phyloP scores from a whole-genome alignment of 257 asterid genomes.

The Buddleja alternifolia region DNA sequence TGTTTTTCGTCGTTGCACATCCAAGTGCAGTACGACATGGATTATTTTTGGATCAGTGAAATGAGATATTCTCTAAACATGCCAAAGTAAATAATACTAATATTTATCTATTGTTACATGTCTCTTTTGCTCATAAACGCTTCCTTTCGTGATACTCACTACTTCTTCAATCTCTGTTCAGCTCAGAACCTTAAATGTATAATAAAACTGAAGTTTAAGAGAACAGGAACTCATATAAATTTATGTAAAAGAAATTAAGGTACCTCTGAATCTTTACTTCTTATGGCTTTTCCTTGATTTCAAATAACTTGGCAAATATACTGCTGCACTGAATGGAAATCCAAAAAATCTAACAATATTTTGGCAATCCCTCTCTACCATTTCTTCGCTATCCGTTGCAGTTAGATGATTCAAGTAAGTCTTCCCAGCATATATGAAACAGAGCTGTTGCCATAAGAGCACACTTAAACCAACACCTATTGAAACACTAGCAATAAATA shows the following conservation, averaged over 20 bases:
- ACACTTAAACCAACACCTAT: slow-evolving; percentile 74
- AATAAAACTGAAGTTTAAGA: slow-evolving; percentile 4
- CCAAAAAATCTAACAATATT: slow-evolving; percentile 74
- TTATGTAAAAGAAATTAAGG: slow-evolving; percentile 20
- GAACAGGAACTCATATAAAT: slow-evolving; percentile 10
- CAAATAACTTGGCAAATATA: slow-evolving; percentile 67
- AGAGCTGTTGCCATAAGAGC: slow-evolving; percentile 91
- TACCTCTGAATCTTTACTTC: slow-evolving; percentile 57
- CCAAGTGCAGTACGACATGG: no score
- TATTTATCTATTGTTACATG: no score
- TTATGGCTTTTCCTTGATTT: slow-evolving; percentile 71
- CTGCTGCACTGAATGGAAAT: slow-evolving; percentile 46
- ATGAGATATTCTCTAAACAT: not conserved
- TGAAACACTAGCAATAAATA: slow-evolving; percentile 73
- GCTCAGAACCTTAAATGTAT: slow-evolving; percentile 5
- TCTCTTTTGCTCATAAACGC: no score
- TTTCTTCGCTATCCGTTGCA: slow-evolving; percentile 51
- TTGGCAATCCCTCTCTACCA: slow-evolving; percentile 60
- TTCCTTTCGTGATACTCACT: no score
- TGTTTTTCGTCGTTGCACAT: not conserved
- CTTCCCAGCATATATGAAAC: slow-evolving; percentile 79
- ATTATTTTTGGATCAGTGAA: slow-evolving; percentile 3
- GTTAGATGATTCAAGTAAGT: slow-evolving; percentile 78
- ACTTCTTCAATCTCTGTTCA: not conserved
- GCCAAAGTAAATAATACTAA: not conserved